These are phyloP conservation scores for Bruguiera gymnorhiza DNA, from an alignment of 345 rosid species.

Conservation along the genomic window DNA sequence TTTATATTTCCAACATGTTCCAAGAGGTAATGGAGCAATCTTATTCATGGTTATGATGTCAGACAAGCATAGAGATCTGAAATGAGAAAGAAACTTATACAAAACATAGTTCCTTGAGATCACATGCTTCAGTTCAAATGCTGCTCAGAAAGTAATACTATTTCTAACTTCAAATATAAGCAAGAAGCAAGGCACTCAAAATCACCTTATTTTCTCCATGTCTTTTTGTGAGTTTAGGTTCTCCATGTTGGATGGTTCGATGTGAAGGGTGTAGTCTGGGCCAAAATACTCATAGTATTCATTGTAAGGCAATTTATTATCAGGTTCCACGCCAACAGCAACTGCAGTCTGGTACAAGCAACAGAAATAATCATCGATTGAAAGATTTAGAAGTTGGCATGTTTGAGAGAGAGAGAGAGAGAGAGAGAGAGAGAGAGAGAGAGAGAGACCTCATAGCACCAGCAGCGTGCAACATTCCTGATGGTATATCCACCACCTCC, in stretches of 20 bases:
- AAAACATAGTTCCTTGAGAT: too few relatives aligned
- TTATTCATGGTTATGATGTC: too few relatives aligned
- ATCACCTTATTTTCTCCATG: conserved; percentile 88
- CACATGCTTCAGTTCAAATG: not conserved
- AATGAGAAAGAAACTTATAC: too few relatives aligned
- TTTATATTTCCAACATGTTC: not conserved
- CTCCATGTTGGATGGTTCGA: conserved; percentile 72
- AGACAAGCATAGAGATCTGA: too few relatives aligned
- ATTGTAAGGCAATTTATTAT: conserved; percentile 82
- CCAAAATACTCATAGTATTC: conserved; percentile 95
- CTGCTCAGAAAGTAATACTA: not conserved
- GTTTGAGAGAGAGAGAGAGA: not conserved
- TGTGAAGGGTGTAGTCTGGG: conserved; percentile 92
- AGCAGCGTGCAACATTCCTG: conserved; percentile 96
- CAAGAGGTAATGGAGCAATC: too few relatives aligned
- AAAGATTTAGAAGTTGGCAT: not conserved
- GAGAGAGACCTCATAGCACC: conserved; percentile 89
- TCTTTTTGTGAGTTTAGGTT: conserved; percentile 74
- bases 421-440: conserved; percentile 5
- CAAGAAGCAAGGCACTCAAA: not conserved
- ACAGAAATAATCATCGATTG: conserved; percentile 11
- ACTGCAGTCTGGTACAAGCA: conserved; percentile 74
- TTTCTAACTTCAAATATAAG: too few relatives aligned
- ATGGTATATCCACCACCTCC: conserved; percentile 99
- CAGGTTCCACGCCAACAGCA: conserved; percentile 97